Conservation (phyloP, 208 protist species). For the Acanthamoeba pearcei region DNA sequence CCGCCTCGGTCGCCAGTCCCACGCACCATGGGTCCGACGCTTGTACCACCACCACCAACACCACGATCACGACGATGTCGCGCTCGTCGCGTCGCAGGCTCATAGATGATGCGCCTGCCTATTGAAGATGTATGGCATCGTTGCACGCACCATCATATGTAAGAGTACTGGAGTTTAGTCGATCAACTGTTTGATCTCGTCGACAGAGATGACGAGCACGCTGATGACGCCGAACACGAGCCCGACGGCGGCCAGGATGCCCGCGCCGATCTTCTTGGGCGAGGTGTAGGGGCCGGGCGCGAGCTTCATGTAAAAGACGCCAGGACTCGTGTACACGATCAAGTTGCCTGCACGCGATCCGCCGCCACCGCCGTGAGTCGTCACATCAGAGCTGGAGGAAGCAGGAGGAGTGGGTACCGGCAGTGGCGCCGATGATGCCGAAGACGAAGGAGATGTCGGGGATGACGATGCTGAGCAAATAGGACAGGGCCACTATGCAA, state of each 20-base stretch:
- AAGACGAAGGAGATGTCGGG: constrained; percentile 51
- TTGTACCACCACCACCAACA: too few species aligned
- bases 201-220: constrained; percentile 31
- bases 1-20: too few species aligned
- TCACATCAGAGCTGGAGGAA: neutral
- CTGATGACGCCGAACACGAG: constrained; percentile 25
- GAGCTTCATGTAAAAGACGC: constrained; percentile 31
- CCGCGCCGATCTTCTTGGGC: constrained; percentile 34
- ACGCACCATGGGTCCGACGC: too few species aligned
- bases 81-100: neutral
- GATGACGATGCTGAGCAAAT: constrained; percentile 61
- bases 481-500: neutral
- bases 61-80: too few species aligned
- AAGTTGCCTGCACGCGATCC: constrained; percentile 12
- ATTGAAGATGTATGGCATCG: neutral
- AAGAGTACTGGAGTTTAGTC: neutral
- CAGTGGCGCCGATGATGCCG: constrained; percentile 39
- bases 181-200: neutral
- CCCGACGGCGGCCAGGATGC: neutral
- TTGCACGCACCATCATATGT: neutral
- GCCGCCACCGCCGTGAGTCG: neutral
- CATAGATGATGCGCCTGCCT: neutral
- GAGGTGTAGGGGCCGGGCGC: neutral
- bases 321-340: constrained; percentile 9
- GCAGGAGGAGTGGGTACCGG: neutral